Evolutionary conservation across 805 yeast genomes (phyloP).

Genomic region (Yarrowia porcina): DNA sequence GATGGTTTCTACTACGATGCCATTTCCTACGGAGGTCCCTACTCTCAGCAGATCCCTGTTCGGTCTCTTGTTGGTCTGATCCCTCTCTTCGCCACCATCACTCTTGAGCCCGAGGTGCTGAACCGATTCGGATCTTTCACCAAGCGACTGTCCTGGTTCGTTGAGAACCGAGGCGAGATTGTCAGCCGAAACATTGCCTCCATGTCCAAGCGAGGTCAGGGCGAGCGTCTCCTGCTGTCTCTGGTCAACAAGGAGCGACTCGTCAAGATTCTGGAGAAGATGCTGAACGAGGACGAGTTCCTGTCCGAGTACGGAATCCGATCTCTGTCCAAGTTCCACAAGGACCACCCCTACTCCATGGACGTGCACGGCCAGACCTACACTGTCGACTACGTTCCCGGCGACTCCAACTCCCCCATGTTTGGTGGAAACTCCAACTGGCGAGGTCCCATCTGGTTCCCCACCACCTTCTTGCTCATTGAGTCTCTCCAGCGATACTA

Average conservation of each 20-base stretch:
- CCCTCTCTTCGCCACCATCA: slow-evolving; percentile 84
- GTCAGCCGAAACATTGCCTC: slow-evolving; percentile 83
- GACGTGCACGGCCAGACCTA: slow-evolving; percentile 72
- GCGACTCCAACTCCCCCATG: slow-evolving; percentile 87
- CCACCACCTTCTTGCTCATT: slow-evolving; percentile 78
- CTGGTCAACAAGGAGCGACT: slow-evolving; percentile 79
- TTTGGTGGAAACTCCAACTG: slow-evolving; percentile 96
- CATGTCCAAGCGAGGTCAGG: slow-evolving; percentile 72
- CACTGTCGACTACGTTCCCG: slow-evolving; percentile 72
- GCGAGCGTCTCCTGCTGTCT: slow-evolving; percentile 75
- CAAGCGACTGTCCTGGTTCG: slow-evolving; percentile 79
- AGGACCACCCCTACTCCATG: slow-evolving; percentile 79
- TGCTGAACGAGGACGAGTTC: slow-evolving; percentile 85
- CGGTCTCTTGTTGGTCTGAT: slow-evolving; percentile 88
- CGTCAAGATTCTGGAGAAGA: slow-evolving; percentile 65
- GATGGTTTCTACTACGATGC: slow-evolving; percentile 90
- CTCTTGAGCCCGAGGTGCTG: slow-evolving; percentile 79
- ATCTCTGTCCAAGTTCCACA: slow-evolving; percentile 82
- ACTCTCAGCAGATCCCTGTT: slow-evolving; percentile 68
- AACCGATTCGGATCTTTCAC: slow-evolving; percentile 77
- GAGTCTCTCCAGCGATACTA: slow-evolving; percentile 86
- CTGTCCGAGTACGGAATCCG: slow-evolving; percentile 81
- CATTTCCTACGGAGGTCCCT: slow-evolving; percentile 72
- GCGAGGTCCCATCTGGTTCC: slow-evolving; percentile 98
- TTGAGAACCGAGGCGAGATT: slow-evolving; percentile 62